Evolutionary conservation across 2,329 filamentous ascomycete species (phyloP), one percentile per base, ranked within the genome.

Genomic region (Westerdykella aurantiaca): DNA sequence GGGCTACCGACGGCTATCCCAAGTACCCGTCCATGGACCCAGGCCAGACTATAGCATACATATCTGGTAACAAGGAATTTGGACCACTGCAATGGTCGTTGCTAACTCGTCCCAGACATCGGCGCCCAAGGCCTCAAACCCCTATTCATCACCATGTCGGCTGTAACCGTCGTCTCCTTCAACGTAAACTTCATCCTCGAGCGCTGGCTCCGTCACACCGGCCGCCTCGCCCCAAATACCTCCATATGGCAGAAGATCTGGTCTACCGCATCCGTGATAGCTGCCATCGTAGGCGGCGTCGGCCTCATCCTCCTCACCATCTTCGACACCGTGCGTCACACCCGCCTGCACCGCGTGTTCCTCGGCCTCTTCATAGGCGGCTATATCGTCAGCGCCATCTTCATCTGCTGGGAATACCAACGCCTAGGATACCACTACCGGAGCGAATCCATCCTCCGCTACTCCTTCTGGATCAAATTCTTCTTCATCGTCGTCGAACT

Each of bases 321-420:
- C 55, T 96, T 94, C 66, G 88, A 97, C 67, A 93, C 88, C 0
- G 68, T 76, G n/a, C 71, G 74, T 43, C 80, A 95, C 63, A 74
- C 75, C 1, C 67, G 55, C 1, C 63, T 86, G 45, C 93, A 98
- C 64, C 75, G 88, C 58, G 72, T 81, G 2, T 95, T 95, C 69
- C 71, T 98, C 31, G 69, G 79, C 1, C 68, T 96, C 41, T 98
- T 98, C 67, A 88, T 96, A 40, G 81, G 68, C 12, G 93, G 88
- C 29, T 97, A 95, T 66, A 73, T 96, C 42, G 63, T 95, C 43
- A 88, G 83, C 4, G 90, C 91, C 44, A 77, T 96, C 54, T 91
- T 90, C 68, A 85, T 91, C 52, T 96, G 90, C 72, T 82, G 81
- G 72, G 89, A 96, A 66, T 96, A 95, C 66, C 85, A 93, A 59